A percentile compares a stretch with the other conserved stretches of the same genome.
Evolutionary conservation across 495 filamentous ascomycete genomes (phyloP).

Genomic region (Neurospora intermedia): DNA sequence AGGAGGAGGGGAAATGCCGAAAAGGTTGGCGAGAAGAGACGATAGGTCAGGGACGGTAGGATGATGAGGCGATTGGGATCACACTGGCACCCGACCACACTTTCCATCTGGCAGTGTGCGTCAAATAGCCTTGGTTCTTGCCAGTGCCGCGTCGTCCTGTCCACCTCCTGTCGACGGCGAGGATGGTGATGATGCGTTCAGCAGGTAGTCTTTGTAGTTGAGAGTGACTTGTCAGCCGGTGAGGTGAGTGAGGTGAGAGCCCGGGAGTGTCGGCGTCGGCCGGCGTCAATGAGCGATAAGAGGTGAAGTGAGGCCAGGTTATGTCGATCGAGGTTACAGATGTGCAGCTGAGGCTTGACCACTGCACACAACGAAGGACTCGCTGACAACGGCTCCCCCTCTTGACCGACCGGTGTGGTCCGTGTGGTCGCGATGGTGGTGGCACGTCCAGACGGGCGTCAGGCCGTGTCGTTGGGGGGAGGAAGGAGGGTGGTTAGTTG

Average conservation of each 20-base stretch:
- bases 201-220: neutral
- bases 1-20: conserved; percentile 1
- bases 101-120: neutral
- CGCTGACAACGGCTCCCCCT: neutral
- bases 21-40: neutral
- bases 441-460: neutral
- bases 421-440: neutral
- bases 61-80: neutral
- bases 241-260: neutral
- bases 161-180: neutral
- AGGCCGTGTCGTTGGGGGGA: neutral
- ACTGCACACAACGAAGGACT: neutral
- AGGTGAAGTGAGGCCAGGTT: neutral
- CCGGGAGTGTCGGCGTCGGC: neutral
- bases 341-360: neutral
- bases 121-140: neutral
- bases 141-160: neutral
- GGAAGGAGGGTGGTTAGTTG: neutral
- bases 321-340: neutral
- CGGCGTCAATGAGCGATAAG: neutral
- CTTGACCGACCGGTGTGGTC: neutral
- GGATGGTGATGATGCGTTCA: neutral
- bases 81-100: neutral
- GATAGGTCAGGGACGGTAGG: neutral
- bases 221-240: neutral